Percentiles rank a stretch among this genome's conserved stretches.
These are phyloP conservation scores for Trichomonascaceae sp. DNA, from an alignment of 1,139 yeast genomes.

Conservation along the genomic window DNA sequence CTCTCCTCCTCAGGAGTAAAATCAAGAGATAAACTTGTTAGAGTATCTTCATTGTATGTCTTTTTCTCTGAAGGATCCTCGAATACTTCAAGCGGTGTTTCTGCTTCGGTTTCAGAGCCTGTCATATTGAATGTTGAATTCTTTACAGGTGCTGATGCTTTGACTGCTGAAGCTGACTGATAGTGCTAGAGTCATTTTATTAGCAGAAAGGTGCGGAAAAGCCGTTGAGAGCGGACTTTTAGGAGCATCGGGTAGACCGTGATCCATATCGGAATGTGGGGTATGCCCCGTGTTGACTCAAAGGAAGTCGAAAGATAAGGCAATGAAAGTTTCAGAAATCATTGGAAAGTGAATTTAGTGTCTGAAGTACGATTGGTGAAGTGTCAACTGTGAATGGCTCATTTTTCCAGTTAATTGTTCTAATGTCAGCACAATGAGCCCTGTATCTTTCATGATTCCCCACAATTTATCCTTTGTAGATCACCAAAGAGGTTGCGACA, in stretches of 20 bases:
- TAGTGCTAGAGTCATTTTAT: no score
- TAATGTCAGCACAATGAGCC: no score
- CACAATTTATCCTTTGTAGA: no score
- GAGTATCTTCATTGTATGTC: not conserved
- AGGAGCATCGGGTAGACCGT: not conserved
- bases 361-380: no score
- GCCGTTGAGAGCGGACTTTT: not conserved
- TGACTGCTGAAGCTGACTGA: not conserved
- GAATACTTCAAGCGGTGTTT: slow-evolving; percentile 2
- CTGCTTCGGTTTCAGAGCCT: not conserved
- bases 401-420: no score
- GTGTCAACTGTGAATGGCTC: no score
- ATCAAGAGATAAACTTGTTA: slow-evolving; percentile 11
- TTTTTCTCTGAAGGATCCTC: slow-evolving; percentile 3
- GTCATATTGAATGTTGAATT: not conserved
- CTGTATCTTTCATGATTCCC: no score
- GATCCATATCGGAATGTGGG: not conserved
- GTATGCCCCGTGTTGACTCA: not conserved
- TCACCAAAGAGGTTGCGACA: no score
- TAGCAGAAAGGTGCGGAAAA: not conserved
- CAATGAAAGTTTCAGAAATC: no score
- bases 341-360: no score
- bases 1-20: slow-evolving; percentile 19
- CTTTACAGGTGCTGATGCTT: no score
- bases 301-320: not conserved